Percentiles rank a stretch among this genome's conserved stretches.
These are phyloP conservation scores for Basidioascus undulatus DNA, from an alignment of 768 basidiomycete genomes.

Conservation along the genomic window DNA sequence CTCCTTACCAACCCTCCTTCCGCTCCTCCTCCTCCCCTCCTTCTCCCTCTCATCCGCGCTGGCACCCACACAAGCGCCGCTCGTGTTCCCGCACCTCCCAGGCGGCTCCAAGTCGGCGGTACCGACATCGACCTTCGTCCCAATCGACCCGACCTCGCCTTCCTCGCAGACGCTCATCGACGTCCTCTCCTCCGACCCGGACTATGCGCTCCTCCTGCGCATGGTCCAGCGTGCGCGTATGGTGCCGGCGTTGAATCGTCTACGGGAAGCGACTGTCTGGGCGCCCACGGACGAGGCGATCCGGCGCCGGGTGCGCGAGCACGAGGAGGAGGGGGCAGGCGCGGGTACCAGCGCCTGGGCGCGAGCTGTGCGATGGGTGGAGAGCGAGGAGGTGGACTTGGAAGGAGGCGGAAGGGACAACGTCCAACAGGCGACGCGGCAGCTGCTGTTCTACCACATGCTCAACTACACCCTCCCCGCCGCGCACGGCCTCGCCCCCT, in stretches of 20 bases:
- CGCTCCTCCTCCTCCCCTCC: no score
- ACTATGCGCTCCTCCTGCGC: conserved; percentile 45
- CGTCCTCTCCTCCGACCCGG: conserved; percentile 42
- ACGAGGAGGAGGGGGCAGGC: not conserved
- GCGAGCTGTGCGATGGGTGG: conserved; percentile 5
- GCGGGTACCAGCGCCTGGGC: conserved; percentile 1
- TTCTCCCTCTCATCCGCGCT: no score
- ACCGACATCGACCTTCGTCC: no score
- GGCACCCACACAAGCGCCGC: no score
- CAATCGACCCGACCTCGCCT: not conserved
- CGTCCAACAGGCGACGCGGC: conserved; percentile 54
- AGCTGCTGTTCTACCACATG: conserved; percentile 82
- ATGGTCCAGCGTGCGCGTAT: conserved; percentile 66
- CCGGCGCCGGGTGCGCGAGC: conserved; percentile 17
- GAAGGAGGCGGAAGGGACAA: conserved; percentile 31
- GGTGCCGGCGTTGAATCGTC: conserved; percentile 70
- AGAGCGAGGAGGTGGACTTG: conserved; percentile 20
- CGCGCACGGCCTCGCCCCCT: conserved; percentile 23
- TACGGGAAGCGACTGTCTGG: conserved; percentile 64
- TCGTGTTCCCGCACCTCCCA: no score
- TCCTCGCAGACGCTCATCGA: conserved; percentile 39
- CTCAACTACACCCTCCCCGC: conserved; percentile 49
- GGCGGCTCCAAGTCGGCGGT: no score
- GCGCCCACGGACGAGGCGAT: conserved; percentile 91
- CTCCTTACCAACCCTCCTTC: no score